Percentiles rank a stretch among this genome's conserved stretches.
phyloP scores from a whole-genome alignment of 805 yeast species.

The Yarrowia keelungensis region DNA sequence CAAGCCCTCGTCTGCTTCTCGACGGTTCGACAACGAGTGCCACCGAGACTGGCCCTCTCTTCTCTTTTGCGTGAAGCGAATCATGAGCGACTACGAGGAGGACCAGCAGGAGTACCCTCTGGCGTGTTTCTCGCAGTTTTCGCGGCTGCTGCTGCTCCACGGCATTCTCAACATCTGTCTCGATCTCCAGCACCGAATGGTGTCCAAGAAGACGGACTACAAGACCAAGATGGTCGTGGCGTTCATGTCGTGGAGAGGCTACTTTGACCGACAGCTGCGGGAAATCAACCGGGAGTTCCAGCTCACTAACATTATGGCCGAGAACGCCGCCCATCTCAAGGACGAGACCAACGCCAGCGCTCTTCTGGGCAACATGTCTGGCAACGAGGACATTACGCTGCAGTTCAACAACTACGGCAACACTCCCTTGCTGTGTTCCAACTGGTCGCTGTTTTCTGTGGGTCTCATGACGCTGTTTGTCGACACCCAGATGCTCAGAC shows the following conservation, averaged over 20 bases:
- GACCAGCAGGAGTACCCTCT: constrained; percentile 49
- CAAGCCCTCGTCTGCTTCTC: constrained; percentile 21
- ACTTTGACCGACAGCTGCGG: constrained; percentile 51
- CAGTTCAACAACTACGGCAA: constrained; percentile 43
- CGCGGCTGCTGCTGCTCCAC: constrained; percentile 52
- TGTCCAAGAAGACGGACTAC: constrained; percentile 50
- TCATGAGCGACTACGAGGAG: constrained; percentile 49
- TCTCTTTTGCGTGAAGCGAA: constrained; percentile 47
- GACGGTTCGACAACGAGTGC: constrained; percentile 17
- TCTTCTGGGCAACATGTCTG: constrained; percentile 37
- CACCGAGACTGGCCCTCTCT: constrained; percentile 51
- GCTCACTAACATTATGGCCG: constrained; percentile 33
- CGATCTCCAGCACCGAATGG: constrained; percentile 51
- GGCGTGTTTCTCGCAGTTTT: constrained; percentile 52
- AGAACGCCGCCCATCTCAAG: constrained; percentile 22
- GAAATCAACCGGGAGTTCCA: constrained; percentile 40
- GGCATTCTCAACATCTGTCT: constrained; percentile 51
- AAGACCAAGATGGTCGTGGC: constrained; percentile 49
- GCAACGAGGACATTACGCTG: constrained; percentile 39
- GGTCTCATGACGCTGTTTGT: constrained; percentile 46
- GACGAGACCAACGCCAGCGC: constrained; percentile 39
- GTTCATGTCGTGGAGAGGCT: constrained; percentile 51
- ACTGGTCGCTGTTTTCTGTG: constrained; percentile 47
- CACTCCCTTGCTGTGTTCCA: constrained; percentile 45
- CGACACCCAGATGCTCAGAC: constrained; percentile 45